phyloP scores from a whole-genome alignment of 2,329 filamentous ascomycete genomes.

The Tolypocladium cylindrosporum region DNA sequence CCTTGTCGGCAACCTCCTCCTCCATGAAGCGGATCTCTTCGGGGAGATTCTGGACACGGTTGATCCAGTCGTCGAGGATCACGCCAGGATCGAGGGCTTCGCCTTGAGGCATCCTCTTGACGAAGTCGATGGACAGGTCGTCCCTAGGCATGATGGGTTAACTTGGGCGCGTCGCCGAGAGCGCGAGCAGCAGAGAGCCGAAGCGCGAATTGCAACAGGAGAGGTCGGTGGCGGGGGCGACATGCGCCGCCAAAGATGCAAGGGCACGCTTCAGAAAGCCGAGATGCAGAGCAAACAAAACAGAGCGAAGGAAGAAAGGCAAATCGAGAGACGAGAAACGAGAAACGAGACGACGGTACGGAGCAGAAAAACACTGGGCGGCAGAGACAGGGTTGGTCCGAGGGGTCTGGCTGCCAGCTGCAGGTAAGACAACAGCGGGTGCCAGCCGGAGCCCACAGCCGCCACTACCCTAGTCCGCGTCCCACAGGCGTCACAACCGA shows the following conservation, averaged over 20 bases:
- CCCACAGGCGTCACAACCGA: not conserved
- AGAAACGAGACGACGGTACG: not conserved
- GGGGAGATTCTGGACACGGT: constrained; percentile 66
- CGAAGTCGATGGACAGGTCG: constrained; percentile 62
- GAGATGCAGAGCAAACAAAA: not conserved
- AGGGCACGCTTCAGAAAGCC: not conserved
- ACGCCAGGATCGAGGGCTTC: constrained; percentile 55
- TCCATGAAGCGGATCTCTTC: constrained; percentile 76
- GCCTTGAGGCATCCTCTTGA: constrained; percentile 53
- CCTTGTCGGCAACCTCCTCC: constrained; percentile 74
- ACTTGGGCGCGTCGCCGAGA: constrained; percentile 14
- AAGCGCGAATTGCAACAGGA: constrained; percentile 3
- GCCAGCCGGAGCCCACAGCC: not conserved
- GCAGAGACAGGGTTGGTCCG: not conserved
- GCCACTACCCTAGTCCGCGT: not conserved
- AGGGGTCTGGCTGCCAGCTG: not conserved
- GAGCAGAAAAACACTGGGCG: not conserved
- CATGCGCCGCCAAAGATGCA: not conserved
- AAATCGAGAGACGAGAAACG: not conserved
- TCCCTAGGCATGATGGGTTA: constrained; percentile 65
- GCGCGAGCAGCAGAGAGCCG: constrained; percentile 11
- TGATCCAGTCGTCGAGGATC: constrained; percentile 71
- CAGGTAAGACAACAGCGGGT: not conserved
- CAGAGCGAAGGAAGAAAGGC: not conserved
- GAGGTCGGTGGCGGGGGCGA: not conserved